Base-by-base conservation (phyloP, 495 filamentous ascomycete species). In the Penicillium riverlandense region DNA sequence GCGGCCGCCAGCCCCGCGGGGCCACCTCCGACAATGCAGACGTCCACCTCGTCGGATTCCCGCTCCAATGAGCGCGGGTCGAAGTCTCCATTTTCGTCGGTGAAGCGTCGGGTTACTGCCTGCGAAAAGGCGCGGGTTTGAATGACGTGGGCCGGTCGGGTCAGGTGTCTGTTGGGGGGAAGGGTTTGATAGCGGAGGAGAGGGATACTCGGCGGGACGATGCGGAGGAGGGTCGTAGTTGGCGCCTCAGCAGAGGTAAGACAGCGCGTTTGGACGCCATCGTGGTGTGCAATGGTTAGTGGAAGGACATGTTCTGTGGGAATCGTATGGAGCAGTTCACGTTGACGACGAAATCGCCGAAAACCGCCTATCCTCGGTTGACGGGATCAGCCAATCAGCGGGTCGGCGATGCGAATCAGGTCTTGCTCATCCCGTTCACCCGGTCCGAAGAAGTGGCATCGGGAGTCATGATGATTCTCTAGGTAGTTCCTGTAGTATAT, bases 1-100 rank as follows among this genome's bases (percentile, higher is more conserved):
- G 91, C 94, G 40, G 92, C 90, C 43, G 85, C 81, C 47, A 99
- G 78, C 47, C 92, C 92, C 40, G 92, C 87, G 37, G 92, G 92
- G 29, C 92, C 90, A 56, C 91, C 92, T 55, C 92, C 92, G 32
- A 99, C 80, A 62, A 99, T 97, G 58, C 88, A 95, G 8, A 97
- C 91, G 67, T 97, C 92, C 14, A 97, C 92, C 61, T 95, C 67
- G 53, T 97, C 92, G 41, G 77, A 85, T 66, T 97, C 92, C 44
- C 92, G 80, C 38, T 96, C 88, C 41, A 86, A 65, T 47, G 77
- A 71, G 30, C 71, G 71, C 7, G 84, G 84, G 59, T 95, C 86
- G 48, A 90, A 88, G 37, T 71, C 54, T 8, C 84, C 82, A 45
- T 85, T 72, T 29, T 71, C 65, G 33, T 78, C 67, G 31, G 80